Conservation (phyloP, 2,329 filamentous ascomycete species). For the Dactylellina cionopaga region DNA sequence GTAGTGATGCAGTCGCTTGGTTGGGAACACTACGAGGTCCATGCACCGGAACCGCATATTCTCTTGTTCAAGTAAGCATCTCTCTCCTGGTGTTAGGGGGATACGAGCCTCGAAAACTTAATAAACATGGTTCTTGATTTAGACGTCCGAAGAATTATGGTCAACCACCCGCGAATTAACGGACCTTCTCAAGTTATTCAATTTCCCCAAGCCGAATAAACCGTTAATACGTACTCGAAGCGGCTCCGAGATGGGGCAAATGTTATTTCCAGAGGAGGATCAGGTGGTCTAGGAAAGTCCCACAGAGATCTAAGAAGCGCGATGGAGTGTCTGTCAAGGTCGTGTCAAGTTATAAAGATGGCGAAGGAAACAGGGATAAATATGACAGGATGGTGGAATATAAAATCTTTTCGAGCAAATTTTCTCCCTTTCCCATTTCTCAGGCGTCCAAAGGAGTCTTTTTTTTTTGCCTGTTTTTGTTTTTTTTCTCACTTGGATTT, state of each 20-base stretch:
- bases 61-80: slow-evolving; percentile 92
- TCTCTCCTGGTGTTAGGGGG: not conserved
- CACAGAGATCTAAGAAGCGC: not conserved
- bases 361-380: not conserved
- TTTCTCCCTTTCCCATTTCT: slow-evolving; percentile 48
- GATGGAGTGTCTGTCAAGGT: not conserved
- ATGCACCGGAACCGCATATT: slow-evolving; percentile 98
- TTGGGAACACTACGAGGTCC: slow-evolving; percentile 99
- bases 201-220: not conserved
- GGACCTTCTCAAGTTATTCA: not conserved
- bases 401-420: slow-evolving; percentile 8
- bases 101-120: not conserved
- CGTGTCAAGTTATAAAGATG: not conserved
- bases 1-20: slow-evolving; percentile 66
- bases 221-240: not conserved
- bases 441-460: slow-evolving; percentile 50
- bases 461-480: slow-evolving; percentile 2
- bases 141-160: slow-evolving; percentile 47
- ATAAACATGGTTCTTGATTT: not conserved
- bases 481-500: too few relatives aligned
- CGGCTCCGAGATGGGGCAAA: not conserved
- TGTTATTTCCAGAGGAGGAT: not conserved
- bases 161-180: slow-evolving; percentile 14
- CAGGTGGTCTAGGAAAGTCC: not conserved
- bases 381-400: not conserved